These are phyloP conservation scores for Epichloe gansuensis DNA, from an alignment of 2,329 filamentous ascomycete genomes.

Conservation along the genomic window DNA sequence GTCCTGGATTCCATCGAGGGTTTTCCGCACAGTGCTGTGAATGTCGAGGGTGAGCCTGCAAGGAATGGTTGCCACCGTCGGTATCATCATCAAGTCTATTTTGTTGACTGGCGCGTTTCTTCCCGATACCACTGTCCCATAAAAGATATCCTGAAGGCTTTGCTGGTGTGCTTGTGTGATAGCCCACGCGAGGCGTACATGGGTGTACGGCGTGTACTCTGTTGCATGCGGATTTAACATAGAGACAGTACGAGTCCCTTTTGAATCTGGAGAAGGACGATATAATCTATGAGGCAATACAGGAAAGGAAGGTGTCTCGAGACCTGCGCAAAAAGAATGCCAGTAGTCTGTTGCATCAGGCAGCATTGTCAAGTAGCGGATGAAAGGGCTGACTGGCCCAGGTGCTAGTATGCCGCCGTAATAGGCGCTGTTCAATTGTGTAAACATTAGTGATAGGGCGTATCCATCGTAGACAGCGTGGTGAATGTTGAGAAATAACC, in stretches of 20 bases:
- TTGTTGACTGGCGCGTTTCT: background rate
- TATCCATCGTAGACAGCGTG: constrained; percentile 1
- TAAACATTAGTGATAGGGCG: background rate
- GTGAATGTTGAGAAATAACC: background rate
- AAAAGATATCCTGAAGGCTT: background rate
- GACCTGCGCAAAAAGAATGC: background rate
- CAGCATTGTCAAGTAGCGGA: background rate
- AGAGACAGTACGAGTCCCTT: background rate
- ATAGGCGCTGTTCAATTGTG: background rate
- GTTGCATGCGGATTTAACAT: background rate
- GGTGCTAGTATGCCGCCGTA: background rate
- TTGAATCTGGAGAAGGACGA: background rate
- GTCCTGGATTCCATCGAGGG: background rate
- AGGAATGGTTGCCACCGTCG: background rate
- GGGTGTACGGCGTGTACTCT: background rate
- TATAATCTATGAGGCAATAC: background rate
- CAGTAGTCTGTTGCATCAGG: background rate
- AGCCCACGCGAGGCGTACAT: background rate
- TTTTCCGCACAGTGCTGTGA: background rate
- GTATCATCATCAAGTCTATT: background rate
- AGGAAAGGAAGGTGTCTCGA: background rate
- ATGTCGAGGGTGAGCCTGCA: background rate
- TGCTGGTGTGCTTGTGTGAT: background rate
- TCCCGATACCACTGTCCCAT: background rate
- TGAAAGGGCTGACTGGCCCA: background rate